phyloP scores from a whole-genome alignment of 768 basidiomycete species.

The Rhizopogon sp. region DNA sequence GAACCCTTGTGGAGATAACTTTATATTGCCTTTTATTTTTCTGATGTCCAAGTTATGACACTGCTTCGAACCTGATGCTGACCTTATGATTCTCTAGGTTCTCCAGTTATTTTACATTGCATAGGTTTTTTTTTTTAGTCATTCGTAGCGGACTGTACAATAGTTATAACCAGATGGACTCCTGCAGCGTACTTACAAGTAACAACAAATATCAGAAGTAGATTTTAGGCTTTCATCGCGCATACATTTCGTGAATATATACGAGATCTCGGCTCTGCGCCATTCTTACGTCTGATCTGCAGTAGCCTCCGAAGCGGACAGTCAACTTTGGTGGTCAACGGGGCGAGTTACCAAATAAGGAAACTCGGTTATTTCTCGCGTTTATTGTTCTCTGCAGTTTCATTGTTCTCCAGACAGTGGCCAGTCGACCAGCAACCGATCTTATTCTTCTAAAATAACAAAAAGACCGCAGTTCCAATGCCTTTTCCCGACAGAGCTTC shows the following conservation, averaged over 20 bases:
- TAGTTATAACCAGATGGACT: neutral
- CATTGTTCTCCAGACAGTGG: conserved; percentile 17
- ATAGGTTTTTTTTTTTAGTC: neutral
- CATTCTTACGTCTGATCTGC: no score
- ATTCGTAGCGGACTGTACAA: neutral
- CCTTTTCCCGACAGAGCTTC: conserved; percentile 11
- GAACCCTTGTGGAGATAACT: conserved; percentile 4
- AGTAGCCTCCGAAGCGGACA: no score
- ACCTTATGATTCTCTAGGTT: neutral
- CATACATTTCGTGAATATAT: no score
- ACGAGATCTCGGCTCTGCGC: no score
- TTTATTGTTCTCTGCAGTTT: conserved; percentile 19
- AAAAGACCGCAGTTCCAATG: conserved; percentile 17
- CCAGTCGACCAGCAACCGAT: conserved; percentile 14
- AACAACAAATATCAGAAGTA: no score
- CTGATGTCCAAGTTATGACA: neutral
- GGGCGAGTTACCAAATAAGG: neutral
- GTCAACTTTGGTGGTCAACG: no score
- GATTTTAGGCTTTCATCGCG: no score
- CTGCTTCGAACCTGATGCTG: neutral
- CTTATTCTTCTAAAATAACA: conserved; percentile 25
- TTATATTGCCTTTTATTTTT: neutral
- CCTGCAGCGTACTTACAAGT: neutral
- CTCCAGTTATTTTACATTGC: neutral
- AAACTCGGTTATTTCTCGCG: conserved; percentile 2